Evolutionary conservation across 495 filamentous ascomycete genomes (phyloP), one percentile per base, ranked within the genome.

Genomic region (Hypoxylon intermedium): DNA sequence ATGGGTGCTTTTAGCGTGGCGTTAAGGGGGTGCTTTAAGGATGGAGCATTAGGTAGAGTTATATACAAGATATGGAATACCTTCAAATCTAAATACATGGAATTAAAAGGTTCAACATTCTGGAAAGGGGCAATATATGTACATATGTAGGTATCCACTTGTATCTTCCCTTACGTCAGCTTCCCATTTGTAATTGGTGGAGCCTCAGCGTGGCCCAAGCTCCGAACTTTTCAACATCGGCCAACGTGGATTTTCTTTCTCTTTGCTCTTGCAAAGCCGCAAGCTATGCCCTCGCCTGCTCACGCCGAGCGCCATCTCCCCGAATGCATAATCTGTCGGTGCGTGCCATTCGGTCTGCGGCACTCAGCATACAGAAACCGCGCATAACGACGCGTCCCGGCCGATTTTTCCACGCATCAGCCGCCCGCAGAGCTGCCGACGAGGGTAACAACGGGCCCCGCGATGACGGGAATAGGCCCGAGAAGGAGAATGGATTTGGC

Each of bases 271-370:
- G 47, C 18, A 47, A 57, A 40, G 20, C 33, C 13, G 45, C 48
- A 63, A 63, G 63, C 48, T 28, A 72, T 70, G 69, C 57, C 53
- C 60, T 61, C 58, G 64, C 58, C 56, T 24, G 71, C 71, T 69
- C 63, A 46, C 45, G 24, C 44, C 54, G 70, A 73, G 75, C 74
- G 68, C 67, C 68, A 68, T 63, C 46, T 16, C 57, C 53, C 70
- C 70, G 75, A 63, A 80, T 80, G 77, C 77, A 77, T 71, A 71
- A 67, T 46, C 54, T 63, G 63, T 63, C 64, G 52, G 50, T 67
- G 36, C 61, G 69, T 63, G 71, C 69, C 57, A 56, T 76, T 55
- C 70, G 75, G 19, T 71, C 58, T 43, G 69, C 71, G 57, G 64
- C 76, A 59, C 68, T 54, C 9, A 65, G 68, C 38, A 42, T 68